phyloP scores from a whole-genome alignment of 176 grass and related monocot genomes.

The Alloteropsis semialata region DNA sequence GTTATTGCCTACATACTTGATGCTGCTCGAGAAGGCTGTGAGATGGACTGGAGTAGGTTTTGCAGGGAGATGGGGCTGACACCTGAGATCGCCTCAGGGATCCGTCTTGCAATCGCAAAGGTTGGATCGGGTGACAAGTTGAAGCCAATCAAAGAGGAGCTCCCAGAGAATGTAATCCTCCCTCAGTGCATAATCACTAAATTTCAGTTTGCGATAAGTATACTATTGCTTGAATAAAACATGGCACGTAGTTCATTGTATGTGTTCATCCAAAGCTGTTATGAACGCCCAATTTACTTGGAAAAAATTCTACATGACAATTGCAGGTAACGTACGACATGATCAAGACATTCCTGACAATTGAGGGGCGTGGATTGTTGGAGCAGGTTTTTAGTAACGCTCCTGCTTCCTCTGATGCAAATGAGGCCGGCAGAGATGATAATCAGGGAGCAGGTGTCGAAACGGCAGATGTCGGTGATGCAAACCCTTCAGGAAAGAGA shows the following conservation, averaged over 20 bases:
- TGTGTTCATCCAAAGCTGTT: constrained; percentile 10
- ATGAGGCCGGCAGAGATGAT: constrained; percentile 10
- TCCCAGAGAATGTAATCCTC: constrained; percentile 68
- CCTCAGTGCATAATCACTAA: background rate
- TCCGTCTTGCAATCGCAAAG: constrained; percentile 60
- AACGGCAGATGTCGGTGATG: background rate
- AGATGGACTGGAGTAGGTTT: constrained; percentile 81
- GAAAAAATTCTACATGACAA: constrained; percentile 19
- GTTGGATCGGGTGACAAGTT: constrained; percentile 64
- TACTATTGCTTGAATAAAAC: constrained; percentile 10
- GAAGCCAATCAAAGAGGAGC: constrained; percentile 86
- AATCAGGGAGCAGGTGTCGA: background rate
- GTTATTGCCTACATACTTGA: constrained; percentile 82
- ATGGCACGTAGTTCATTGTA: background rate
- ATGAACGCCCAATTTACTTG: background rate
- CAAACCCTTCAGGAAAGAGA: constrained; percentile 34
- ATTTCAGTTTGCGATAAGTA: constrained; percentile 16
- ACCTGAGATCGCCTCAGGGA: constrained; percentile 62
- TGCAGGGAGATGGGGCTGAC: constrained; percentile 66
- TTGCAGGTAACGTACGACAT: constrained; percentile 74
- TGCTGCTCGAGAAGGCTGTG: constrained; percentile 70
- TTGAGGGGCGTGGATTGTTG: constrained; percentile 49
- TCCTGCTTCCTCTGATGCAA: background rate
- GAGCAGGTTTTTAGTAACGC: constrained; percentile 47
- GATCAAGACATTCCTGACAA: constrained; percentile 68